Percentiles rank a stretch among this genome's conserved stretches.
phyloP scores from a whole-genome alignment of 495 filamentous ascomycete genomes.

The Staphylotrichum tortipilum region DNA sequence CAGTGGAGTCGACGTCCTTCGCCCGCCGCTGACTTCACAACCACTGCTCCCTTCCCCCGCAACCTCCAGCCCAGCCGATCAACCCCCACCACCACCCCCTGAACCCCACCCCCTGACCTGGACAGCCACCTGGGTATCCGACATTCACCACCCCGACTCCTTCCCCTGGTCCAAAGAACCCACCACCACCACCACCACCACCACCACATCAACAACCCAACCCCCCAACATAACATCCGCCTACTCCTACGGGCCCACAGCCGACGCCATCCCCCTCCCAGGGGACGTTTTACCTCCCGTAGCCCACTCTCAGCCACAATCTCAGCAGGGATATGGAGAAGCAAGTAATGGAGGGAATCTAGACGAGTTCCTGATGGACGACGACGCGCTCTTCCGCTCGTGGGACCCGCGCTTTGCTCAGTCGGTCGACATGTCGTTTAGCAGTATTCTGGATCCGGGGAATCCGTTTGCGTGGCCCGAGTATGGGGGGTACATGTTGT shows the following conservation, averaged over 20 bases:
- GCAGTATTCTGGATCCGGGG: conserved; percentile 12
- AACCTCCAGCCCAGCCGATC: neutral
- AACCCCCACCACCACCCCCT: neutral
- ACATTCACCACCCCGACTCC: neutral
- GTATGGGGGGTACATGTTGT: conserved; percentile 1
- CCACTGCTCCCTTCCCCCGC: neutral
- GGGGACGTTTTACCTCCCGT: neutral
- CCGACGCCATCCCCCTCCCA: conserved; percentile 3
- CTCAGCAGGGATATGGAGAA: too few species aligned
- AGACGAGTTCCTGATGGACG: conserved; percentile 5
- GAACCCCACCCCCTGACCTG: neutral
- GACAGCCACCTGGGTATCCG: conserved; percentile 2
- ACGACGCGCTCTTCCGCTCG: conserved; percentile 7
- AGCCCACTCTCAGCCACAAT: neutral
- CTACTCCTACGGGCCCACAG: neutral
- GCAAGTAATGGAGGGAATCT: too few species aligned
- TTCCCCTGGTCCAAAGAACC: too few species aligned
- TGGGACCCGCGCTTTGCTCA: conserved; percentile 15
- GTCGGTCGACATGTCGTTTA: conserved; percentile 13
- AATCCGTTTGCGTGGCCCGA: conserved; percentile 15
- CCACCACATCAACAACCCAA: neutral
- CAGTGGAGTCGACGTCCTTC: neutral
- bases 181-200: neutral
- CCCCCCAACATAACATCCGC: neutral
- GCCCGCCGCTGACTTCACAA: neutral